phyloP scores from a whole-genome alignment of 495 filamentous ascomycete species.

The Staphylotrichum longicolle region DNA sequence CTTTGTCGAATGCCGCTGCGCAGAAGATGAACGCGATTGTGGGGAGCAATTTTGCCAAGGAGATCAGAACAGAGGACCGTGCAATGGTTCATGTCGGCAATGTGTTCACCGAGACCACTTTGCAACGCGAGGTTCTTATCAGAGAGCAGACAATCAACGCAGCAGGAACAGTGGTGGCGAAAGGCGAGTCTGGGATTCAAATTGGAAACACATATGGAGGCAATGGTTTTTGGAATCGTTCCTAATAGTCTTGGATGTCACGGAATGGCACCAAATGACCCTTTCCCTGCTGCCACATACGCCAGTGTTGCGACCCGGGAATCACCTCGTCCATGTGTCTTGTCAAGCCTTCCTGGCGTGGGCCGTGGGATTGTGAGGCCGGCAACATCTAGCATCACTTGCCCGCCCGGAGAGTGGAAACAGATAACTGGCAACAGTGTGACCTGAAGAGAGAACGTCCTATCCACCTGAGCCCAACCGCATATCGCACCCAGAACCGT shows the following conservation, averaged over 20 bases:
- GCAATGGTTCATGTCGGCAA: conserved; percentile 8
- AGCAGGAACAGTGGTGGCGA: conserved; percentile 7
- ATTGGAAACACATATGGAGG: not conserved
- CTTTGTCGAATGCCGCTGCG: conserved; percentile 3
- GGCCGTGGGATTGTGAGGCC: no score
- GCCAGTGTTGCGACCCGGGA: no score
- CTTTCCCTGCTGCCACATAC: no score
- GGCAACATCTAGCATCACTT: no score
- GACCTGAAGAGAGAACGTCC: no score
- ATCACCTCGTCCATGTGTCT: no score
- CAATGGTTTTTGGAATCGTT: conserved; percentile 1
- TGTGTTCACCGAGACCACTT: not conserved
- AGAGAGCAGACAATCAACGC: conserved; percentile 8
- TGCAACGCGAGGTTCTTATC: conserved; percentile 1
- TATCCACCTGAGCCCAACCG: no score
- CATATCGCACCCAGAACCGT: no score
- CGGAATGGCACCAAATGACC: not conserved
- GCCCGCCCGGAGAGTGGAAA: no score
- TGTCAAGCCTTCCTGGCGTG: no score
- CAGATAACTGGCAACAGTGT: no score
- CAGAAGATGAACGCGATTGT: conserved; percentile 10
- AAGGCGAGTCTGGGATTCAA: conserved; percentile 1
- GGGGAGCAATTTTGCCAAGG: conserved; percentile 11
- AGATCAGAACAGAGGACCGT: conserved; percentile 8
- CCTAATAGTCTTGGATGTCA: not conserved